Evolutionary conservation across 805 yeast species (phyloP).

Genomic region (Barnettozyma vustinii): DNA sequence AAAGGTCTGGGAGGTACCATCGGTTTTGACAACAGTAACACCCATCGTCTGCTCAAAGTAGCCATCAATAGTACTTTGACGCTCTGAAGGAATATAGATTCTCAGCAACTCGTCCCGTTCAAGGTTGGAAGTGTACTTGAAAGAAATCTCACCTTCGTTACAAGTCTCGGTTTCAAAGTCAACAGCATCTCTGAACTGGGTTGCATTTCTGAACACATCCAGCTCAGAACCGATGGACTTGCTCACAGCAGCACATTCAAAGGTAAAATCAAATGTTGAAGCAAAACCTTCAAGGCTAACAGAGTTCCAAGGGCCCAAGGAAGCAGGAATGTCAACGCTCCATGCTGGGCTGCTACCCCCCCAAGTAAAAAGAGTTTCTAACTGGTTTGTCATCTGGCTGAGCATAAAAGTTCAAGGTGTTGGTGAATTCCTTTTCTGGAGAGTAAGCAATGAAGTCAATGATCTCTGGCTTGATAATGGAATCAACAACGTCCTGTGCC

Average conservation of each 20-base stretch:
- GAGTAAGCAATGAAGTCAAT: constrained; percentile 2
- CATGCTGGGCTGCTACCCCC: constrained; percentile 7
- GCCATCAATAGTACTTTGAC: not conserved
- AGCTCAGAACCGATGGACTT: constrained; percentile 2
- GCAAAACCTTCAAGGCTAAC: not conserved
- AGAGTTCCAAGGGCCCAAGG: constrained; percentile 9
- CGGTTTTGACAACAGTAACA: constrained; percentile 2
- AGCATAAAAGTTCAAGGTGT: constrained; percentile 1
- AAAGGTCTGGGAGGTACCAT: not conserved
- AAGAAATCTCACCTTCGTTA: not conserved
- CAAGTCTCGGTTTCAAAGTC: not conserved
- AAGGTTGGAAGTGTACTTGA: not conserved
- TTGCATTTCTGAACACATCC: constrained; percentile 5
- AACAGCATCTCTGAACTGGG: constrained; percentile 1
- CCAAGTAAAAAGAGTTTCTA: constrained; percentile 5
- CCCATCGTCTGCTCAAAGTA: not conserved
- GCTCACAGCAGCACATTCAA: not conserved
- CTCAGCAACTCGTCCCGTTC: not conserved
- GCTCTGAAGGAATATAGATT: not conserved
- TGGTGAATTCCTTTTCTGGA: constrained; percentile 1
- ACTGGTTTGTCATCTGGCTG: constrained; percentile 6
- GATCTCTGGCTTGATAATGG: not conserved
- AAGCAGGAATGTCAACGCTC: constrained; percentile 9
- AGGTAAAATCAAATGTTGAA: constrained; percentile 2
- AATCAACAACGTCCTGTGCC: not conserved